Conservation (phyloP, 805 yeast genomes). For the Candida palmyrensis region DNA sequence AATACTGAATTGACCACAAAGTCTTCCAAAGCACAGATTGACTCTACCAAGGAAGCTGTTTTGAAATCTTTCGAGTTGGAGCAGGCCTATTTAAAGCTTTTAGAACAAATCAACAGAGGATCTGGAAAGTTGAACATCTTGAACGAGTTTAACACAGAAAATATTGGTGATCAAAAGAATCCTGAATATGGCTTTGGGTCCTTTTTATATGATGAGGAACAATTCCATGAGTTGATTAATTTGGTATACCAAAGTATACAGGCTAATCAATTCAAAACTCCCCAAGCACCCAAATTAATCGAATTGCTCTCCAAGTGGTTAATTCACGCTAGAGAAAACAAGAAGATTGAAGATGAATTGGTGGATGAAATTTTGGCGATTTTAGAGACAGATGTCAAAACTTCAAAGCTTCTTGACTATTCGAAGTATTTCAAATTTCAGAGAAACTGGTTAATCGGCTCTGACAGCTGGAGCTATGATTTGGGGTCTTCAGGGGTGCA, state of each 20-base stretch:
- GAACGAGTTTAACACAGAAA: conserved; percentile 49
- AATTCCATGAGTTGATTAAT: conserved; percentile 40
- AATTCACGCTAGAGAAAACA: conserved; percentile 39
- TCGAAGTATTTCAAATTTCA: conserved; percentile 42
- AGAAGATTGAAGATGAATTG: conserved; percentile 18
- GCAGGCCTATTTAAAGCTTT: conserved; percentile 70
- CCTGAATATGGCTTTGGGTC: conserved; percentile 91
- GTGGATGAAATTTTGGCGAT: conserved; percentile 31
- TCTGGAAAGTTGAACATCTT: conserved; percentile 46
- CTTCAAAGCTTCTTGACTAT: conserved; percentile 42
- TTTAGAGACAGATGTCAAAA: conserved; percentile 32
- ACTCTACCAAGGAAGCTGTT: conserved; percentile 30
- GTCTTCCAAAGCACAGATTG: conserved; percentile 17
- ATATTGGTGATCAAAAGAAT: conserved; percentile 42
- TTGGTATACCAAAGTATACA: conserved; percentile 44
- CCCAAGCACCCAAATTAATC: conserved; percentile 43
- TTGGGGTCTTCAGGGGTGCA: conserved; percentile 90
- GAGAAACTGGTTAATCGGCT: conserved; percentile 82
- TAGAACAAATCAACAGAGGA: conserved; percentile 59
- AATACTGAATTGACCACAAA: conserved; percentile 24
- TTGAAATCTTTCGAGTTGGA: conserved; percentile 53
- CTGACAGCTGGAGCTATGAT: conserved; percentile 95
- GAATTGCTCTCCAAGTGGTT: conserved; percentile 69
- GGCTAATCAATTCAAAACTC: conserved; percentile 38
- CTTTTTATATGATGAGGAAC: conserved; percentile 53